Base-by-base conservation (phyloP, 1,284 basidiomycete species). In the Wolfiporia cocos region DNA sequence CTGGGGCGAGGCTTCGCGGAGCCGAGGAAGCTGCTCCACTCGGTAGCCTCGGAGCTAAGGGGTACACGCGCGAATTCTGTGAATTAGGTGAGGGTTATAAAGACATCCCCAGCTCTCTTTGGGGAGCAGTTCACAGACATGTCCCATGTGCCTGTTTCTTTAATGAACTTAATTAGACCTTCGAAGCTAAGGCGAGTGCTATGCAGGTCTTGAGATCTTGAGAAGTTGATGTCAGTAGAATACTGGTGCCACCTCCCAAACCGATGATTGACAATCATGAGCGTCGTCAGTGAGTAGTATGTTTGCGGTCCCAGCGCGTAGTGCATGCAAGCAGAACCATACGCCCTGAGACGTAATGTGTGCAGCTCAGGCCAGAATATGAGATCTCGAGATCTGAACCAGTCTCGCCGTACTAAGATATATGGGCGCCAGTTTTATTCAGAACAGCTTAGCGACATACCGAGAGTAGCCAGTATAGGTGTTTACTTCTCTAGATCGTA, bases 41-140 rank as follows among this genome's bases (percentile, higher is more conserved):
- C 22, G 12, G 39, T 33, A 2, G 42, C 32, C 12, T 47, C 37
- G 24, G 42, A 37, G 5, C n/a, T 20, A 5, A 48, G 32, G 4
- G 46, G 48, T 2, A 24, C 17, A 14, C 50, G 50, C 7, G 38
- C 26, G 33, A 52, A 52, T n/a, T n/a, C n/a, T 11, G 46, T 43
- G 32, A 52, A 52, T 3, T 9, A 11, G 5, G n/a, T 32, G 20
- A 43, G 36, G 7, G 19, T 34, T 20, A 43, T 34, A 23, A 24
- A 39, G n/a, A n/a, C n/a, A n/a, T n/a, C n/a, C n/a, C n/a, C n/a
- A n/a, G n/a, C n/a, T n/a, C n/a, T n/a, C n/a, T n/a, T n/a, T n/a
- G n/a, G n/a, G n/a, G n/a, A n/a, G n/a, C n/a, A n/a, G n/a, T n/a
- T n/a, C n/a, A n/a, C n/a, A n/a, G n/a, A n/a, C n/a, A n/a, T n/a